Base-by-base conservation (phyloP, 2,329 filamentous ascomycete species). In the Cylindrodendrum hubeiense region DNA sequence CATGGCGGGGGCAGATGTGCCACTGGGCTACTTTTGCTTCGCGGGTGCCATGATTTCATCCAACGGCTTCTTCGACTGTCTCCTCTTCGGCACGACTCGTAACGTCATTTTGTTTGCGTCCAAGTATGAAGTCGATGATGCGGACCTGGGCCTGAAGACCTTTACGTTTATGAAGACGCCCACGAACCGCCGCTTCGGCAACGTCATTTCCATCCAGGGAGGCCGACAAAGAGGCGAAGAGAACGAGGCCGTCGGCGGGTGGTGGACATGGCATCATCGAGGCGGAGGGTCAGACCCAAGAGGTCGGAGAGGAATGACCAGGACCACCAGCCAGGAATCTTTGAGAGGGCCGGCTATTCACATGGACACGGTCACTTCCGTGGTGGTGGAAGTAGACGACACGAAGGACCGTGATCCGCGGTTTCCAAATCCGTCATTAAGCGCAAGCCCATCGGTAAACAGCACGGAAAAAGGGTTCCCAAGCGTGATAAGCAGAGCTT, bases 1-100 rank as follows among this genome's bases (percentile, higher is more conserved):
- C 21, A 90, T 92, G 86, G 84, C 86, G 0, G 86, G 87, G 1
- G 78, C 80, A 10, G 53, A 79, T 0, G 82, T 89, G 4, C 83
- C 86, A 0, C 79, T 88, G 1, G 78, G 75, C 0, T 90, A 87
- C 74, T 90, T 89, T 74, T 86, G 85, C 73, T 82, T 89, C 12
- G 86, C 89, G 0, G 89, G 88, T 2, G 82, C 83, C 2, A 84
- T 91, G 77, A 87, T 90, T 33, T 83, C 85, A 0, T 85, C 81
- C 30, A 87, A 87, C 61, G 87, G 87, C 10, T 86, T 82, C 77
- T 78, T 88, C 8, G 87, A 89, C 66, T 85, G 87, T 8, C 63
- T 85, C 0, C 73, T 89, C 4, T 89, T 88, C 68, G 82, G 84
- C 4, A 83, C 80, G 2, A 88, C 85, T 0, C 79, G 86, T 33